These are phyloP conservation scores for Phaffia australis DNA, from an alignment of 768 basidiomycete genomes.

Conservation along the genomic window DNA sequence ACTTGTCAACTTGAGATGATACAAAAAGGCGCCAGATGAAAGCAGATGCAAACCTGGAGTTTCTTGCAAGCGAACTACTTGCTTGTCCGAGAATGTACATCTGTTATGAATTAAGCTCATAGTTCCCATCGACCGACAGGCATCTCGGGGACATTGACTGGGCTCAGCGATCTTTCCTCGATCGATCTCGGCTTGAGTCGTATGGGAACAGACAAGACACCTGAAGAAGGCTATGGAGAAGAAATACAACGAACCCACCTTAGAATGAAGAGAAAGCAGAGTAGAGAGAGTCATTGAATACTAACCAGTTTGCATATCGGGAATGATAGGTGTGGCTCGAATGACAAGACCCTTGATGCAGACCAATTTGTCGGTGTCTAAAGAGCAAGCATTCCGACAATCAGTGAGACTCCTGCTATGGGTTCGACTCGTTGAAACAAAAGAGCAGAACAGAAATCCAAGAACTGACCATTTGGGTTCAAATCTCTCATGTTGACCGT, in stretches of 20 bases:
- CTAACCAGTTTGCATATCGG: constrained; percentile 79
- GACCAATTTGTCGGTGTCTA: constrained; percentile 96
- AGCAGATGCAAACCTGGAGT: constrained; percentile 49
- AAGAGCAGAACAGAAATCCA: too few species aligned
- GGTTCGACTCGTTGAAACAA: too few species aligned
- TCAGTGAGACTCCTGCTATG: not conserved
- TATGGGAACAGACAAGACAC: constrained; percentile 88
- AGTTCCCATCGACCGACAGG: constrained; percentile 74
- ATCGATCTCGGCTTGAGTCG: constrained; percentile 93
- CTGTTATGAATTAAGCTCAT: constrained; percentile 96
- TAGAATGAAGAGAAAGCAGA: not conserved
- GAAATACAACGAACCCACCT: constrained; percentile 3
- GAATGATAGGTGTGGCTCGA: constrained; percentile 91
- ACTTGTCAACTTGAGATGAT: not conserved
- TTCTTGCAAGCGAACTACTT: constrained; percentile 90
- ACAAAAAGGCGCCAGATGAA: not conserved
- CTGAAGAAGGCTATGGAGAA: constrained; percentile 77
- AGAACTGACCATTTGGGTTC: constrained; percentile 66
- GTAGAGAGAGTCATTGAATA: not conserved
- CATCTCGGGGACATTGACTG: constrained; percentile 77
- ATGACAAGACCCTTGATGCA: constrained; percentile 95
- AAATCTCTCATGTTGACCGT: constrained; percentile 82
- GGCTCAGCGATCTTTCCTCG: constrained; percentile 97
- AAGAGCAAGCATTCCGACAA: not conserved
- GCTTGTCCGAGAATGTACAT: constrained; percentile 89